Percentiles rank a stretch among this genome's conserved stretches.
These are phyloP conservation scores for Stemphylium vesicarium DNA, from an alignment of 2,329 filamentous ascomycete genomes.

Conservation along the genomic window DNA sequence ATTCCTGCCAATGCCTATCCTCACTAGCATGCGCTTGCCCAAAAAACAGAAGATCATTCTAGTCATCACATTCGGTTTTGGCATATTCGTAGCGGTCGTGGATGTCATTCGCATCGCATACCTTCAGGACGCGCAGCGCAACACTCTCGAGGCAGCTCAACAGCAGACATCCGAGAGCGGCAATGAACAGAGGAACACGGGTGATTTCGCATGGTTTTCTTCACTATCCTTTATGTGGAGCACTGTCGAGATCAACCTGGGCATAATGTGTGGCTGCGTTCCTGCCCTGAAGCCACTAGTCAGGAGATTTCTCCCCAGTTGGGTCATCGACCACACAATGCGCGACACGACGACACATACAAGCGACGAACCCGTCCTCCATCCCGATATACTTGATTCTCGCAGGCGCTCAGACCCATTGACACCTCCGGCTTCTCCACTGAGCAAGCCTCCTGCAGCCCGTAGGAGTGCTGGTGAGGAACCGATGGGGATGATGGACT, in stretches of 20 bases:
- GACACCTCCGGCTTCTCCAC: slow-evolving; percentile 32
- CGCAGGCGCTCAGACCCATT: slow-evolving; percentile 26
- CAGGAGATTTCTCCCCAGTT: slow-evolving; percentile 63
- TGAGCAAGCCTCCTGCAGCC: slow-evolving; percentile 31
- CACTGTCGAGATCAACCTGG: slow-evolving; percentile 86
- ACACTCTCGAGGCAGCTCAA: slow-evolving; percentile 53
- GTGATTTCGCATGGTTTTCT: slow-evolving; percentile 72
- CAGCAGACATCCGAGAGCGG: slow-evolving; percentile 29
- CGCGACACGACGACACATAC: slow-evolving; percentile 37
- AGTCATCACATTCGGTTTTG: slow-evolving; percentile 83
- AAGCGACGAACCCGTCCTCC: slow-evolving; percentile 37
- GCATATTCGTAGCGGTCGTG: slow-evolving; percentile 85
- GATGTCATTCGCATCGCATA: slow-evolving; percentile 92
- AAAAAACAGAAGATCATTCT: slow-evolving; percentile 86
- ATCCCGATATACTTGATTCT: slow-evolving; percentile 33
- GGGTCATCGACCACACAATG: slow-evolving; percentile 58
- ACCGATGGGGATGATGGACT: slow-evolving; percentile 58
- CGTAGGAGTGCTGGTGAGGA: slow-evolving; percentile 30
- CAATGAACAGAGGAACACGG: slow-evolving; percentile 48
- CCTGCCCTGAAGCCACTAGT: slow-evolving; percentile 88
- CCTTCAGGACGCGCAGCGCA: slow-evolving; percentile 72
- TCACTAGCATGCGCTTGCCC: slow-evolving; percentile 79
- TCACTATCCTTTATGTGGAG: slow-evolving; percentile 93
- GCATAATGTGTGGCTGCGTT: slow-evolving; percentile 90
- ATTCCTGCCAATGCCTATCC: slow-evolving; percentile 83